phyloP scores from a whole-genome alignment of 2,329 filamentous ascomycete genomes.

The Leptosphaerulina australis region DNA sequence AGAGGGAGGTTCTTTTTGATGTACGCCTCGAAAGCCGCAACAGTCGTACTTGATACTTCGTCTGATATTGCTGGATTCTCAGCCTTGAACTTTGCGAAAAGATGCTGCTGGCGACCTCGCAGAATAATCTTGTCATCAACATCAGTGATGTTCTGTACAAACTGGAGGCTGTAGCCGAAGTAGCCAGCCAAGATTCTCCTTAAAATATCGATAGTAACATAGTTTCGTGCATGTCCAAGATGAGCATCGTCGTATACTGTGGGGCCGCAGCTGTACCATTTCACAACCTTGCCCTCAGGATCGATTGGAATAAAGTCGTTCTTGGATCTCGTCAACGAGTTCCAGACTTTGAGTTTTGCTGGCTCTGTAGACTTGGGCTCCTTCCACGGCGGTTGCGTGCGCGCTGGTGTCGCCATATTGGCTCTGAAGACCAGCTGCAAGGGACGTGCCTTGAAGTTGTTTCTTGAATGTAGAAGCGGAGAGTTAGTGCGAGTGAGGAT shows the following conservation, averaged over 20 bases:
- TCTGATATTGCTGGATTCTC: constrained; percentile 53
- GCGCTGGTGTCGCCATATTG: constrained; percentile 44
- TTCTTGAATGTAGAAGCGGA: constrained; percentile 28
- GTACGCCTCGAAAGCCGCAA: constrained; percentile 62
- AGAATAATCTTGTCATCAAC: constrained; percentile 64
- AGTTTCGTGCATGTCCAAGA: constrained; percentile 84
- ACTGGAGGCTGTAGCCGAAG: constrained; percentile 80
- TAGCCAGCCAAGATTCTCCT: constrained; percentile 81
- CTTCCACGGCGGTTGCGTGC: constrained; percentile 50
- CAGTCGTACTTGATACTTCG: constrained; percentile 57
- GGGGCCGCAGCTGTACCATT: constrained; percentile 89
- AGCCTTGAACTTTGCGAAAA: constrained; percentile 72
- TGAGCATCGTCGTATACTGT: constrained; percentile 85
- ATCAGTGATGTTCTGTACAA: constrained; percentile 91
- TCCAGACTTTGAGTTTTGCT: constrained; percentile 73
- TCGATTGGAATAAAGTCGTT: constrained; percentile 77
- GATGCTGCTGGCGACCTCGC: constrained; percentile 74
- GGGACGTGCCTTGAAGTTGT: constrained; percentile 21
- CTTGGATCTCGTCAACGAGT: constrained; percentile 77
- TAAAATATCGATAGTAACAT: constrained; percentile 88
- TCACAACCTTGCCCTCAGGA: constrained; percentile 68
- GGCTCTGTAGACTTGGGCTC: constrained; percentile 50
- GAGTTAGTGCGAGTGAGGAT: constrained; percentile 28
- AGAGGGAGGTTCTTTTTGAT: constrained; percentile 71
- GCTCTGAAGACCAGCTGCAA: constrained; percentile 21